Evolutionary conservation across 2,329 filamentous ascomycete genomes (phyloP), one percentile per base, ranked within the genome.

Genomic region (Pyrenochaeta sp.): DNA sequence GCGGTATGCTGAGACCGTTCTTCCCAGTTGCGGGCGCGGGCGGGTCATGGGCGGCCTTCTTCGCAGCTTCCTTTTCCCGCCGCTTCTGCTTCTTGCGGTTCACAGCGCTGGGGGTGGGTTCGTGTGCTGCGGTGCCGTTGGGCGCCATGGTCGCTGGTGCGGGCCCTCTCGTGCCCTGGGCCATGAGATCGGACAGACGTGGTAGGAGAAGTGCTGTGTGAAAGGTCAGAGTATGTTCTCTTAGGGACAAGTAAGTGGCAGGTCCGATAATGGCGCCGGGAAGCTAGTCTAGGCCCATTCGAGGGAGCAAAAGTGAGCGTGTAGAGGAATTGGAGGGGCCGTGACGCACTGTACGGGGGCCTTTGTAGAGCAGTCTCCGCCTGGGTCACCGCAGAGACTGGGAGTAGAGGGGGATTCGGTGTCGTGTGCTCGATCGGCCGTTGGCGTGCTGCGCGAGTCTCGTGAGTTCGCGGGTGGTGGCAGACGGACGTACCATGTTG

Each of bases 11-110:
- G 10, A 56, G 55, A 59, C 74, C 71, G 58, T 76, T 76, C 25
- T 69, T 67, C 39, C 66, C 54, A 43, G 70, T 60, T 46, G 63
- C 62, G 8, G 65, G 55, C 27, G 67, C 64, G 43, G 64, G 61
- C 51, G 72, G 70, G 12, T 73, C 66, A 55, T 78, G 77, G 61
- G 78, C 78, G 24, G 77, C 75, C 61, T 77, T 74, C 59, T 89
- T 90, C 32, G 91, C 90, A 34, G 90, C 91, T 79, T 87, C 84
- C 77, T 97, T 97, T 74, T 91, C 90, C 66, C 93, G 87, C 67
- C 93, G 88, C 84, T 97, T 97, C 78, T 95, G 91, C 83, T 97
- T 98, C 84, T 97, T 97, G 74, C 91, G 88, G 80, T 97, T 97
- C 50, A 93, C 90, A 8, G 83, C 73, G 44, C 82, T 82, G 44